Conservation (phyloP, 2,329 filamentous ascomycete genomes). For the Colletotrichum ledebouriae region DNA sequence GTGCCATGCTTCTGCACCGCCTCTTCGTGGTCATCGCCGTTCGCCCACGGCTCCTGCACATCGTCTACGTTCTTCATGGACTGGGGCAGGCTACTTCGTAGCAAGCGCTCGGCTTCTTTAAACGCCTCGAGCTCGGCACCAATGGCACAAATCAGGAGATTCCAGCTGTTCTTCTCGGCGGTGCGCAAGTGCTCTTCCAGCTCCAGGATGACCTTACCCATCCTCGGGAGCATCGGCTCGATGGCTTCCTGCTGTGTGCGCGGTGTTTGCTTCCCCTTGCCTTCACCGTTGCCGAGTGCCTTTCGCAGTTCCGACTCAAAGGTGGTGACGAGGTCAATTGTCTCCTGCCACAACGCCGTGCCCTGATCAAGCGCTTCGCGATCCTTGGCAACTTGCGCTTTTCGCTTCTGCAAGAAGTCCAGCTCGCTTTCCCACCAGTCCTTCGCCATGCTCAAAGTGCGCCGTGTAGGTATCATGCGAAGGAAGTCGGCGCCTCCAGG, state of each 20-base stretch:
- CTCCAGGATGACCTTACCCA: constrained; percentile 67
- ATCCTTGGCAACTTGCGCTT: constrained; percentile 70
- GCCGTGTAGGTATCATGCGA: constrained; percentile 71
- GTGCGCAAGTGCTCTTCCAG: constrained; percentile 67
- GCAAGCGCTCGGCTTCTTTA: constrained; percentile 68
- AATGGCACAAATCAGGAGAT: constrained; percentile 79
- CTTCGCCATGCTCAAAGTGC: constrained; percentile 78
- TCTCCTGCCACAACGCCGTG: constrained; percentile 74
- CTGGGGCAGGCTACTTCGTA: constrained; percentile 55
- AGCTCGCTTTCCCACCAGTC: constrained; percentile 79
- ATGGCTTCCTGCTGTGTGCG: constrained; percentile 55
- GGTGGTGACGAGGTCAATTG: constrained; percentile 68
- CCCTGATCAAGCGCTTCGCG: constrained; percentile 76
- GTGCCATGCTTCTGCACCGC: background rate
- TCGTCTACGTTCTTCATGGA: constrained; percentile 46
- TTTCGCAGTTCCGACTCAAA: constrained; percentile 76
- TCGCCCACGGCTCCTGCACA: constrained; percentile 34
- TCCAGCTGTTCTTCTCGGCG: constrained; percentile 77
- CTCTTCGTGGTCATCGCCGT: constrained; percentile 31
- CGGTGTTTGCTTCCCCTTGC: constrained; percentile 50
- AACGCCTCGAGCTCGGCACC: constrained; percentile 81
- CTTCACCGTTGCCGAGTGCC: constrained; percentile 60
- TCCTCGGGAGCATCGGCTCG: constrained; percentile 63
- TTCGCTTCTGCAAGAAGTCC: constrained; percentile 66
- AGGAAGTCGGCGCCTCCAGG: constrained; percentile 63